phyloP scores from a whole-genome alignment of 2,329 filamentous ascomycete species.

The Acephala macrosclerotiorum region DNA sequence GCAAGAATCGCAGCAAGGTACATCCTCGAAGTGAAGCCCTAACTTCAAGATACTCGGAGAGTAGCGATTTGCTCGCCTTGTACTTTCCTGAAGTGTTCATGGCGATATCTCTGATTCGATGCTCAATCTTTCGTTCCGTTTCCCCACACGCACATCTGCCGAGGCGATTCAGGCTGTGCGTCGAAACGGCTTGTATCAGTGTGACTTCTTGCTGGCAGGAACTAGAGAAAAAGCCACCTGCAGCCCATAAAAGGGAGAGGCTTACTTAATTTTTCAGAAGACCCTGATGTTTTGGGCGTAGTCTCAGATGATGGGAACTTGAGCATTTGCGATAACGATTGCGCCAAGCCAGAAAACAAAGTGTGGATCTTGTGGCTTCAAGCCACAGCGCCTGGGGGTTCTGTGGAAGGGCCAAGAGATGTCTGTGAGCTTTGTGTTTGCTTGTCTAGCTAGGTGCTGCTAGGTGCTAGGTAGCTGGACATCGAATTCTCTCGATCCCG shows the following conservation, averaged over 20 bases:
- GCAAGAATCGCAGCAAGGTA: not conserved
- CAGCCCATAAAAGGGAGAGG: conserved; percentile 5
- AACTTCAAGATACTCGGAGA: not conserved
- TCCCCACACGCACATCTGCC: not conserved
- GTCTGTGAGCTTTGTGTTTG: not conserved
- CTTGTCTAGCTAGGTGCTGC: conserved; percentile 2
- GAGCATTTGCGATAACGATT: not conserved
- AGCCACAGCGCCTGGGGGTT: conserved; percentile 8
- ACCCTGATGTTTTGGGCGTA: not conserved
- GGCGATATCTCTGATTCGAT: not conserved
- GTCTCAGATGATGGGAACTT: not conserved
- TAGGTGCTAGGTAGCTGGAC: not conserved
- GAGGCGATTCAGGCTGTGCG: conserved; percentile 8
- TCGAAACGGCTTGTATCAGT: not conserved
- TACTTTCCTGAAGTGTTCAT: not conserved
- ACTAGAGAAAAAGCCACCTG: conserved; percentile 8
- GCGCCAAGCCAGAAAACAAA: conserved; percentile 7
- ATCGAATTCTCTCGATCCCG: not conserved
- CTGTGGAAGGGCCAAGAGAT: not conserved
- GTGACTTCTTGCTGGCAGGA: not conserved
- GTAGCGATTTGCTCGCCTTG: conserved; percentile 5
- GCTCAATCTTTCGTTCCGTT: not conserved
- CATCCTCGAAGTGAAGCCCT: not conserved
- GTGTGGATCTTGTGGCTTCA: conserved; percentile 10
- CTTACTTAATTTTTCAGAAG: not conserved